Evolutionary conservation across 2,329 filamentous ascomycete genomes (phyloP).

Genomic region (Neonectria magnoliae): DNA sequence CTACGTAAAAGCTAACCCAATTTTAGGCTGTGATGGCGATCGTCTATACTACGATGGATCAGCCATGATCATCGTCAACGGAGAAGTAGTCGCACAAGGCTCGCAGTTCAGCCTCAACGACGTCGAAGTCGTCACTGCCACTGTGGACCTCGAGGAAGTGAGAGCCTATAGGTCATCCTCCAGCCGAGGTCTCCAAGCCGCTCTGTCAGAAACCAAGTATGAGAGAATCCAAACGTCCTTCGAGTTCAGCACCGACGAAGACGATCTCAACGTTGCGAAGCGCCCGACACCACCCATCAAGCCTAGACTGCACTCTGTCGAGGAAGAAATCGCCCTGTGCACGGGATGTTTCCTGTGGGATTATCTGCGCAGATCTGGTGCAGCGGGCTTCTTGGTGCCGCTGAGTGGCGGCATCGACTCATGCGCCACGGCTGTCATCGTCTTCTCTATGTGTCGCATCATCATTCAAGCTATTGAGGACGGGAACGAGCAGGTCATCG

Average conservation of each 20-base stretch:
- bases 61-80: constrained; percentile 70
- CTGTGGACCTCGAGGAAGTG: constrained; percentile 77
- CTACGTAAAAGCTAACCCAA: neutral
- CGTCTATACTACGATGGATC: constrained; percentile 65
- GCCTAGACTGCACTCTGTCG: constrained; percentile 32
- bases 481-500: constrained; percentile 44
- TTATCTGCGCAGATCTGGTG: constrained; percentile 60
- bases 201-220: constrained; percentile 39
- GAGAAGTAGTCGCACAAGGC: constrained; percentile 70
- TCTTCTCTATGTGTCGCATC: constrained; percentile 64
- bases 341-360: constrained; percentile 58
- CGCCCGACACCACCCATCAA: constrained; percentile 43
- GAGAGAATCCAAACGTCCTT: constrained; percentile 35
- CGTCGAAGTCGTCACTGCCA: constrained; percentile 73
- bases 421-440: constrained; percentile 38
- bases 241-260: constrained; percentile 47
- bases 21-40: constrained; percentile 63
- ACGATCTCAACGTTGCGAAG: constrained; percentile 41
- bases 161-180: constrained; percentile 65
- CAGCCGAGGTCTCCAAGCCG: constrained; percentile 68
- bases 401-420: constrained; percentile 38
- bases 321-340: constrained; percentile 38
- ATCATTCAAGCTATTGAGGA: constrained; percentile 47
- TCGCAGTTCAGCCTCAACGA: constrained; percentile 67
- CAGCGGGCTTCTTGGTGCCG: constrained; percentile 54